Evolutionary conservation across 768 basidiomycete genomes (phyloP), one percentile per base, ranked within the genome.

Genomic region (Lactifluus echinatus): DNA sequence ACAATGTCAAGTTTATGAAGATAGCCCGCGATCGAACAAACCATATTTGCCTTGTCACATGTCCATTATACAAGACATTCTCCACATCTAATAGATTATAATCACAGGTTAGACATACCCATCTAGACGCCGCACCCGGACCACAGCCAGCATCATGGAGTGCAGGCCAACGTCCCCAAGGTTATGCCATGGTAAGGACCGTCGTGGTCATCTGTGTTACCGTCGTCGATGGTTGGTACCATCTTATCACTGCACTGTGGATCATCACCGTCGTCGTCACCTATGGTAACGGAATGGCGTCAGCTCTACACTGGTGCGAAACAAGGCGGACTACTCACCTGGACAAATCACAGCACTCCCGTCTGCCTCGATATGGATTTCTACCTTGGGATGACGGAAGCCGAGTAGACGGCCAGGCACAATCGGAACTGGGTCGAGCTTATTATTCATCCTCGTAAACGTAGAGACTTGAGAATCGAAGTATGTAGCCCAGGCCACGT

Each of bases 101-200:
- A n/a, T n/a, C n/a, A n/a, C n/a, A n/a, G n/a, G n/a, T n/a, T n/a
- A n/a, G n/a, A n/a, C n/a, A n/a, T n/a, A n/a, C n/a, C n/a, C n/a
- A n/a, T n/a, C n/a, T n/a, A n/a, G n/a, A n/a, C n/a, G n/a, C n/a
- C n/a, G n/a, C n/a, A n/a, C n/a, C n/a, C n/a, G n/a, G n/a, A n/a
- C n/a, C 21, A 24, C 6, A 26, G 29, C 29, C n/a, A 14, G 21
- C n/a, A 15, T 59, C 39, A 60, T 59, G 57, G 65, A 15, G 54
- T 65, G 53, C 66, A 69, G 58, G 65, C 76, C 26, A 75, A 69
- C 4, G 79, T 79, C 42, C 83, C 83, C 39, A 84, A 77, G 54
- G 64, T 72, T 50, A 83, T 76, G 21, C 81, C 82, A 55, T 82
- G 67, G 59, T 76, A 79, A 8, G 77, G 74, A 59, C 84, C 84